Evolutionary conservation across 495 filamentous ascomycete species (phyloP).

Genomic region (Lasiosphaeriaceae sp.): DNA sequence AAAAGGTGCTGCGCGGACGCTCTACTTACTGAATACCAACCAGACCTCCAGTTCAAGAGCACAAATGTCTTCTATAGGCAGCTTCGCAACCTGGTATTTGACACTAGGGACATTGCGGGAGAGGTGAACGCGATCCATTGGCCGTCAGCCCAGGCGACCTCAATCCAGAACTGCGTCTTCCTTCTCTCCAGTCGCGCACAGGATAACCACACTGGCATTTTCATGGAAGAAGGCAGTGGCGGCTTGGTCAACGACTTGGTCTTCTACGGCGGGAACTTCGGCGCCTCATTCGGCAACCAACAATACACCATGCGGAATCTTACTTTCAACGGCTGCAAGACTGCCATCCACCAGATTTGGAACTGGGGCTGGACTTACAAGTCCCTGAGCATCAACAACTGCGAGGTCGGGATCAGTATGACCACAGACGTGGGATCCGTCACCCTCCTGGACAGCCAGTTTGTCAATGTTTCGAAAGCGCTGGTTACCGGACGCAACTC

Average conservation of each 20-base stretch:
- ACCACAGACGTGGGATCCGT: slow-evolving; percentile 67
- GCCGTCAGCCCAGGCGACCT: slow-evolving; percentile 92
- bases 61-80: slow-evolving; percentile 96
- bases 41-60: slow-evolving; percentile 30
- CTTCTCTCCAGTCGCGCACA: slow-evolving; percentile 56
- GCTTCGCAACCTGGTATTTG: slow-evolving; percentile 86
- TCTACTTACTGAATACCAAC: background rate
- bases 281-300: slow-evolving; percentile 66
- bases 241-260: slow-evolving; percentile 69
- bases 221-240: slow-evolving; percentile 71
- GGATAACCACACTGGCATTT: slow-evolving; percentile 67
- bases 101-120: slow-evolving; percentile 62
- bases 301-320: slow-evolving; percentile 90
- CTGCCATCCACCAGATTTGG: slow-evolving; percentile 84
- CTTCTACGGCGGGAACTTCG: slow-evolving; percentile 65
- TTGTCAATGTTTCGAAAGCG: slow-evolving; percentile 59
- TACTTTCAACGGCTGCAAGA: slow-evolving; percentile 76
- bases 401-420: slow-evolving; percentile 72
- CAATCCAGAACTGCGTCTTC: slow-evolving; percentile 81
- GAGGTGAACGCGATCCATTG: slow-evolving; percentile 79
- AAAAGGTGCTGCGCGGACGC: background rate
- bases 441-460: slow-evolving; percentile 71
- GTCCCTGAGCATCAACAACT: slow-evolving; percentile 70
- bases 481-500: slow-evolving; percentile 60
- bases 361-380: slow-evolving; percentile 87